A percentile compares a stretch with the other conserved stretches of the same genome.
phyloP scores from a whole-genome alignment of 2,329 filamentous ascomycete species.

The Madurella fahalii region DNA sequence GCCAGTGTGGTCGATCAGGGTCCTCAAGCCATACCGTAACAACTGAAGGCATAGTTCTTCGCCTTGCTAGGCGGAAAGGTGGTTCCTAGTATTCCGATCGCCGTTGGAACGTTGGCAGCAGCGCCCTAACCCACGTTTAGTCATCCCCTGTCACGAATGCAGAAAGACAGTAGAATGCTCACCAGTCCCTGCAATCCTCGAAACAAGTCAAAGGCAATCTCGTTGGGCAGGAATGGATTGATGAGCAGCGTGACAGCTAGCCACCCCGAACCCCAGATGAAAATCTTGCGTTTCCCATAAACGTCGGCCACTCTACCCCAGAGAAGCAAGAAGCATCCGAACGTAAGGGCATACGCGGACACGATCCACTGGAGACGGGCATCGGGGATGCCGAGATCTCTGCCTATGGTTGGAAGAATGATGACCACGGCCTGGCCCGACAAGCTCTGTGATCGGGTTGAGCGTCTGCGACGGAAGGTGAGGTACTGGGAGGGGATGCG shows the following conservation, averaged over 20 bases:
- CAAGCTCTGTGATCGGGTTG: conserved; percentile 41
- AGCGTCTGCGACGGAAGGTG: background rate
- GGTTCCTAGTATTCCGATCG: conserved; percentile 64
- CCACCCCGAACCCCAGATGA: conserved; percentile 61
- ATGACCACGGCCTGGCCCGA: conserved; percentile 58
- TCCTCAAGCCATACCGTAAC: conserved; percentile 44
- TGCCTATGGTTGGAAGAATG: conserved; percentile 58
- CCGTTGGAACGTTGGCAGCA: conserved; percentile 66
- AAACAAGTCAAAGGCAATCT: conserved; percentile 65
- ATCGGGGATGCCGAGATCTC: conserved; percentile 52
- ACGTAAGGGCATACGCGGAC: conserved; percentile 61
- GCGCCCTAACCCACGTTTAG: conserved; percentile 43
- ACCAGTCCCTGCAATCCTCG: conserved; percentile 62
- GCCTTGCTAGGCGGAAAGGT: conserved; percentile 64
- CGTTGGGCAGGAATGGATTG: conserved; percentile 61
- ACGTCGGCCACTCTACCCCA: conserved; percentile 66
- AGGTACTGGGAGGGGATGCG: no score
- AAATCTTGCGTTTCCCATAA: conserved; percentile 62
- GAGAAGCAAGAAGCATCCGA: conserved; percentile 63
- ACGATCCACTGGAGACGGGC: conserved; percentile 62
- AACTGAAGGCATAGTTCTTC: conserved; percentile 67
- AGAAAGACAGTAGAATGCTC: conserved; percentile 11
- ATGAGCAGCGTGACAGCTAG: conserved; percentile 55
- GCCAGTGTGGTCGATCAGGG: background rate
- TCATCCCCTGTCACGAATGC: background rate